These are phyloP conservation scores for Xylaria intraflava DNA, from an alignment of 495 filamentous ascomycete species.

Conservation along the genomic window DNA sequence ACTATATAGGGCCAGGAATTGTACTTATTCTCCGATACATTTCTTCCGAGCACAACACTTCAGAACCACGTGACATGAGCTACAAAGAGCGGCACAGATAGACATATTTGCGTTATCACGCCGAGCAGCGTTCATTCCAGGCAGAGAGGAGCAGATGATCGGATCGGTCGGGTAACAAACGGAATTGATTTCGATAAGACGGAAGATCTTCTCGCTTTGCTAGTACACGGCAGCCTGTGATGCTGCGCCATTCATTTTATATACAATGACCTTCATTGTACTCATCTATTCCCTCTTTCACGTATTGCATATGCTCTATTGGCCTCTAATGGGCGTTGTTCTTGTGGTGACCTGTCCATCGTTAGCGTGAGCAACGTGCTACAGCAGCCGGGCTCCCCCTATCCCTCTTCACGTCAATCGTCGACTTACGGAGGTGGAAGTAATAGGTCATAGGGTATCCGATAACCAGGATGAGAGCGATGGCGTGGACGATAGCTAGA, in stretches of 20 bases:
- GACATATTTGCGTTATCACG: no score
- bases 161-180: conserved; percentile 6
- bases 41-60: no score
- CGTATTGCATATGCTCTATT: background rate
- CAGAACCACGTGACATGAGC: background rate
- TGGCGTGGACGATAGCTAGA: conserved; percentile 78
- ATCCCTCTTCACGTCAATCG: background rate
- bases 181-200: conserved; percentile 17
- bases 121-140: no score
- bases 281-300: conserved; percentile 5
- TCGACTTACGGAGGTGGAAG: conserved; percentile 90
- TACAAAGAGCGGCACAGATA: background rate
- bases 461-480: conserved; percentile 63
- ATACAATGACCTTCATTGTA: conserved; percentile 34
- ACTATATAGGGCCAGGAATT: no score
- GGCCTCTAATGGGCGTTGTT: conserved; percentile 86
- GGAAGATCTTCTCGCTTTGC: conserved; percentile 18
- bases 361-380: conserved; percentile 20
- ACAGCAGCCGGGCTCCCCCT: background rate
- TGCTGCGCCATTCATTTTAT: conserved; percentile 30
- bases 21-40: no score
- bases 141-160: background rate
- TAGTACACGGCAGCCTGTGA: conserved; percentile 22
- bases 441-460: conserved; percentile 98
- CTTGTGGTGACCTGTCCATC: conserved; percentile 85